Conservation (phyloP, 2,329 filamentous ascomycete species). For the Cytospora piceicola region DNA sequence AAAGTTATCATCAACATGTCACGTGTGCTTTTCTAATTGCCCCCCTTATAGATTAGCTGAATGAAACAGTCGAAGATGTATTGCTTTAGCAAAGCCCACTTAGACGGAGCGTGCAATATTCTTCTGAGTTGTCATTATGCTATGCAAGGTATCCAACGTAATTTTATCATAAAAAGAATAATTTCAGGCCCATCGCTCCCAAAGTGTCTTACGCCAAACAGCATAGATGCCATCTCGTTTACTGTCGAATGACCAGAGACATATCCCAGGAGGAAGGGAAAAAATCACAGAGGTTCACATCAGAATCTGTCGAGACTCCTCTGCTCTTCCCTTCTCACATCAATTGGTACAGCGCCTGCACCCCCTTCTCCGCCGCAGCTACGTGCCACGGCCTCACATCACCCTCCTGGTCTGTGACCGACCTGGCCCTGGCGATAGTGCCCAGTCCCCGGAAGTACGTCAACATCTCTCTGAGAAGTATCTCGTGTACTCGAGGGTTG, state of each 20-base stretch:
- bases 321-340: conserved; percentile 51
- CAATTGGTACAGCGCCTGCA: conserved; percentile 65
- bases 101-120: background rate
- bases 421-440: conserved; percentile 69
- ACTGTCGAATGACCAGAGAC: background rate
- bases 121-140: conserved; percentile 11
- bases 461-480: conserved; percentile 71
- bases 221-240: background rate
- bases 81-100: background rate
- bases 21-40: background rate
- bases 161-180: background rate
- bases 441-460: conserved; percentile 70
- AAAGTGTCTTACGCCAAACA: conserved; percentile 15
- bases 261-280: background rate
- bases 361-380: conserved; percentile 70
- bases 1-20: background rate
- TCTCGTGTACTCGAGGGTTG: conserved; percentile 60
- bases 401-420: conserved; percentile 59
- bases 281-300: background rate
- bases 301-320: background rate
- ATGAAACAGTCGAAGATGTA: background rate
- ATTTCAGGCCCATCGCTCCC: conserved; percentile 7
- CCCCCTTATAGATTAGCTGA: background rate
- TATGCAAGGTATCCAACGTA: conserved; percentile 22
- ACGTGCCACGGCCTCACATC: conserved; percentile 80